Conservation (phyloP, 805 yeast genomes). For the Candida gorgasii region DNA sequence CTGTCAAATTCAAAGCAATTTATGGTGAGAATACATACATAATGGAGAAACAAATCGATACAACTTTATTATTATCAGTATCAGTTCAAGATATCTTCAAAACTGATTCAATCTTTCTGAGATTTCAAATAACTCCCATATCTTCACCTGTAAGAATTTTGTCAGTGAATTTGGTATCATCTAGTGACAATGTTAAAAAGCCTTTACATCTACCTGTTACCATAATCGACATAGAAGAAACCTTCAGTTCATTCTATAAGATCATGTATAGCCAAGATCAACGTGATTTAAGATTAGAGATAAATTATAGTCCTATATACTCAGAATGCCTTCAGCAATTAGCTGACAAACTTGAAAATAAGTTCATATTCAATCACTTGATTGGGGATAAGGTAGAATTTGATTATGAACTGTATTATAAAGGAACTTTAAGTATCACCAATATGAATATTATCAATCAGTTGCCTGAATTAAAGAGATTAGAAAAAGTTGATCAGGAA, state of each 20-base stretch:
- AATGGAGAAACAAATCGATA: conserved; percentile 39
- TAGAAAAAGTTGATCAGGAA: no score
- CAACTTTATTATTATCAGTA: conserved; percentile 62
- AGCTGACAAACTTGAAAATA: background rate
- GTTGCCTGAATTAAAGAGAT: background rate
- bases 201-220: conserved; percentile 25
- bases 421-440: conserved; percentile 2
- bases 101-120: conserved; percentile 55
- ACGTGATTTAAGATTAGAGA: conserved; percentile 36
- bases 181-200: conserved; percentile 20
- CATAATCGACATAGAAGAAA: conserved; percentile 69
- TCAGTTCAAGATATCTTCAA: conserved; percentile 80
- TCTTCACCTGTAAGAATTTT: conserved; percentile 57
- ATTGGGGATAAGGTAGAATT: conserved; percentile 7
- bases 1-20: conserved; percentile 20
- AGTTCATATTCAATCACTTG: conserved; percentile 6
- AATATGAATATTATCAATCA: conserved; percentile 10
- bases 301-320: conserved; percentile 47
- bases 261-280: conserved; percentile 37
- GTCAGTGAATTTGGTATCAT: conserved; percentile 40
- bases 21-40: conserved; percentile 20
- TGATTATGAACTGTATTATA: conserved; percentile 10
- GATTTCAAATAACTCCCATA: conserved; percentile 67
- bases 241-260: conserved; percentile 60
- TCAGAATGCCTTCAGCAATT: conserved; percentile 39